Evolutionary conservation across 2,329 filamentous ascomycete species (phyloP).

Genomic region (Pestalotiopsis sp.): DNA sequence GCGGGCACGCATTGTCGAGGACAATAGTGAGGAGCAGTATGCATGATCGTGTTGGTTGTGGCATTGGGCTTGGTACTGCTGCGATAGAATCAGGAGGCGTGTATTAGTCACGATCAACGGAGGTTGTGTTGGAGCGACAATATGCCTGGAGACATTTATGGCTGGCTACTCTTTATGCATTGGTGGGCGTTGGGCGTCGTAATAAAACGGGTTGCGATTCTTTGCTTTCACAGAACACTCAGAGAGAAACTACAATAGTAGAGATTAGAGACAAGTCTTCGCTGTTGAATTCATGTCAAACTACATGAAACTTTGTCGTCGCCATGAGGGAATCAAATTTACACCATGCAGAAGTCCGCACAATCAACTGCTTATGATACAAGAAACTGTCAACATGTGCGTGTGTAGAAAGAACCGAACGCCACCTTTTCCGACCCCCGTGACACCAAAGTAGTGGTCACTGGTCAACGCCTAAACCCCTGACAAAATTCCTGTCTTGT

Average conservation of each 20-base stretch:
- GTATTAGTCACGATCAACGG: neutral
- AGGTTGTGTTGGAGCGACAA: neutral
- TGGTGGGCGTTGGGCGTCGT: neutral
- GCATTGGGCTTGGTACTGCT: neutral
- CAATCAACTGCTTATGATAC: slow-evolving; percentile 5
- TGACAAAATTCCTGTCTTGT: neutral
- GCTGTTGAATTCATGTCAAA: neutral
- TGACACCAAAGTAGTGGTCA: neutral
- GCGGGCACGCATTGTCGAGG: slow-evolving; percentile 70
- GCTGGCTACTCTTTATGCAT: neutral
- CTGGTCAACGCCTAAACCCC: slow-evolving; percentile 1
- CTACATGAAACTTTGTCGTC: neutral
- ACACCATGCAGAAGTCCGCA: neutral
- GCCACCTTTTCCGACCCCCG: neutral
- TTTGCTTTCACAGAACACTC: neutral
- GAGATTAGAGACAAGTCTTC: neutral
- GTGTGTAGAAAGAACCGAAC: neutral
- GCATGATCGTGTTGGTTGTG: neutral
- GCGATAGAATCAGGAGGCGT: neutral
- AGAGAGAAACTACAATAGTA: neutral
- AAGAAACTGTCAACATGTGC: neutral
- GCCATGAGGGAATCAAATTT: neutral
- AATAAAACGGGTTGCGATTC: neutral
- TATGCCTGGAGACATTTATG: neutral
- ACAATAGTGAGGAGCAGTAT: slow-evolving; percentile 39